Evolutionary conservation across 1,139 yeast species (phyloP), one percentile per base, ranked within the genome.

Genomic region (Geotrichum fermentans): DNA sequence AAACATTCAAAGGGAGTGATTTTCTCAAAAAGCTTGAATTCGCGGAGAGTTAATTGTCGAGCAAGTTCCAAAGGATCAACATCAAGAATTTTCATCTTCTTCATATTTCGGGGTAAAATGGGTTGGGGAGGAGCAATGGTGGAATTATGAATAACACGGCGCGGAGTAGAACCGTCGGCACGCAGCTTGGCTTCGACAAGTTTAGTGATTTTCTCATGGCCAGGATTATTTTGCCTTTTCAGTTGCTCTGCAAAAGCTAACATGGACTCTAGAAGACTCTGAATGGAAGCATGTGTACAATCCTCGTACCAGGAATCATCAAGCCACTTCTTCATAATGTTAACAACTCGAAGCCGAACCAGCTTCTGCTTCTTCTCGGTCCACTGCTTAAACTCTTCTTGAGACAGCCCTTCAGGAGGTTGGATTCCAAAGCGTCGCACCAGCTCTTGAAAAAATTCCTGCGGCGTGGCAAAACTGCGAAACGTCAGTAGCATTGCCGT

Each of bases 391-490:
- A 86, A 87, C 61, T 89, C 96, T 54, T 85, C 95, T 57, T 79
- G 83, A 49, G 86, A 79, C 54, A 92, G 70, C 0, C 95, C 96
- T 59, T 85, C 96, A 0, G 97, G 97, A 4, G 97, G 95, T 54
- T 79, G 81, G 30, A 81, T 70, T 53, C 82, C 75, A 66, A 83
- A 92, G 47, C 96, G 72, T 33, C 74, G 73, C 32, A 83, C 78
- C 52, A 92, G 70, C 41, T 78, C 66, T 21, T 74, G 76, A 50
- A 89, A 72, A 32, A 92, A 72, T 51, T 82, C 87, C 2, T 75
- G 68, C 0, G 95, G 77, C 1, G 83, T 73, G 69, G 84, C 78
- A 63, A 90, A 85, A 39, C 94, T 82, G 36, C 86, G 74, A 66
- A 87, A 89, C 0, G 95, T 82, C 28, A 83, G 70, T 53, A 90